phyloP scores from a whole-genome alignment of 768 basidiomycete species.

The Tricholoma terreum region DNA sequence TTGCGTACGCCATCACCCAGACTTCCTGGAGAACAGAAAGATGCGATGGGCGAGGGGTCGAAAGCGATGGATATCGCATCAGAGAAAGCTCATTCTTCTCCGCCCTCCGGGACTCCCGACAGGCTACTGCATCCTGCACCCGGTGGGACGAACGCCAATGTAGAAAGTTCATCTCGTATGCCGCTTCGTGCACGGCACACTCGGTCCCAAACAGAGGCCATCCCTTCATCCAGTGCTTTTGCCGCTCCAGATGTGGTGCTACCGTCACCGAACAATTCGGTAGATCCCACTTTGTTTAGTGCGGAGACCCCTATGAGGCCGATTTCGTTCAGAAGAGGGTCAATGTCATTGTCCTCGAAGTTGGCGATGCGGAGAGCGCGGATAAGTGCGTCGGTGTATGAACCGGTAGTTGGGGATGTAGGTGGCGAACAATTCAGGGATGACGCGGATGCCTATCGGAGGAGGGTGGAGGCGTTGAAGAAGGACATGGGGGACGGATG shows the following conservation, averaged over 20 bases:
- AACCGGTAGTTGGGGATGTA: slow-evolving; percentile 33
- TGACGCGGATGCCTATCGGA: slow-evolving; percentile 70
- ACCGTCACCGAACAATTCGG: background rate
- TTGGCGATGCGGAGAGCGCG: slow-evolving; percentile 48
- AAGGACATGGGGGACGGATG: slow-evolving; percentile 89
- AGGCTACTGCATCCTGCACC: background rate
- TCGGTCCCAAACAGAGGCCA: slow-evolving; percentile 49
- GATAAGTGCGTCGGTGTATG: slow-evolving; percentile 61
- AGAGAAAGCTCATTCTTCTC: slow-evolving; percentile 2
- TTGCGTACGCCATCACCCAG: background rate
- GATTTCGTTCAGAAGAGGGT: slow-evolving; percentile 17
- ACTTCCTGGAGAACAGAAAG: slow-evolving; percentile 15
- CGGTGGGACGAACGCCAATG: background rate
- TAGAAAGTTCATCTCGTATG: background rate
- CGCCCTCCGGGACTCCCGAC: background rate
- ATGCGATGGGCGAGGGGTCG: slow-evolving; percentile 12
- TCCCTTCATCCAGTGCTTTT: slow-evolving; percentile 21
- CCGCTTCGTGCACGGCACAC: slow-evolving; percentile 39
- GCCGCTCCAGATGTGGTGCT: slow-evolving; percentile 11
- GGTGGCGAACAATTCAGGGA: slow-evolving; percentile 32
- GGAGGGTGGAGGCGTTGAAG: slow-evolving; percentile 76
- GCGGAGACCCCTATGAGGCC: slow-evolving; percentile 8
- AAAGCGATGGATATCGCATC: slow-evolving; percentile 1
- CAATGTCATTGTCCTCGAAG: slow-evolving; percentile 36
- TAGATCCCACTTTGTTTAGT: background rate